Percentiles rank a stretch among this genome's conserved stretches.
Conservation (phyloP, 805 yeast species). For the Lipomyces oligophaga region DNA sequence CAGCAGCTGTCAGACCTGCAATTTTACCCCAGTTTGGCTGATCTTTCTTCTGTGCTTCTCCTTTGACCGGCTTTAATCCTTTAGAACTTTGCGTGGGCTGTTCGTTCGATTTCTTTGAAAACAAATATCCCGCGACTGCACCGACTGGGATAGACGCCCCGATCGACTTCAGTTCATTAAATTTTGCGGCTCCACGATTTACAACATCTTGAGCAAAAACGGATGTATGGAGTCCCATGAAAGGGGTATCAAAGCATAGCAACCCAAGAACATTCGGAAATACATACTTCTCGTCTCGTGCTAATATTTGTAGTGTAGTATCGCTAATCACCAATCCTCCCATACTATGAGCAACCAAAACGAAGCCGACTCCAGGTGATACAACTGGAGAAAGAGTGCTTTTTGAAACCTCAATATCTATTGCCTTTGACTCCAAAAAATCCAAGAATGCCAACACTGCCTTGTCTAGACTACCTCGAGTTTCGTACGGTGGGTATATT, state of each 20-base stretch:
- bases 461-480: conserved; percentile 16
- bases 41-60: background rate
- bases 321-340: conserved; percentile 25
- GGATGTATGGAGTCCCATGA: conserved; percentile 24
- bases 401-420: conserved; percentile 20
- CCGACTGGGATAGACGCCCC: conserved; percentile 17
- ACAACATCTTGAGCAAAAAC: conserved; percentile 27
- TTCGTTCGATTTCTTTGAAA: conserved; percentile 25
- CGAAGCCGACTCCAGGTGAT: conserved; percentile 20
- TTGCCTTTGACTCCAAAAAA: conserved; percentile 16
- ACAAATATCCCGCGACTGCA: conserved; percentile 18
- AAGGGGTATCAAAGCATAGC: conserved; percentile 28
- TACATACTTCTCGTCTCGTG: conserved; percentile 9
- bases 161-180: conserved; percentile 16
- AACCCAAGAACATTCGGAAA: conserved; percentile 26
- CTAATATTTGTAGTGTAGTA: conserved; percentile 14
- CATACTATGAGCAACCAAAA: conserved; percentile 27
- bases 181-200: conserved; percentile 23
- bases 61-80: too few species aligned
- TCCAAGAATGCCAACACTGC: conserved; percentile 12
- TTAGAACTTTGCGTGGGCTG: conserved; percentile 20
- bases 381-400: conserved; percentile 23
- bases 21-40: conserved; percentile 23
- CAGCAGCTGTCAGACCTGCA: conserved; percentile 25
- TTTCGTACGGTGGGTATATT: conserved; percentile 26